Evolutionary conservation across 1,284 basidiomycete genomes (phyloP).

Genomic region (Boletus smithii): DNA sequence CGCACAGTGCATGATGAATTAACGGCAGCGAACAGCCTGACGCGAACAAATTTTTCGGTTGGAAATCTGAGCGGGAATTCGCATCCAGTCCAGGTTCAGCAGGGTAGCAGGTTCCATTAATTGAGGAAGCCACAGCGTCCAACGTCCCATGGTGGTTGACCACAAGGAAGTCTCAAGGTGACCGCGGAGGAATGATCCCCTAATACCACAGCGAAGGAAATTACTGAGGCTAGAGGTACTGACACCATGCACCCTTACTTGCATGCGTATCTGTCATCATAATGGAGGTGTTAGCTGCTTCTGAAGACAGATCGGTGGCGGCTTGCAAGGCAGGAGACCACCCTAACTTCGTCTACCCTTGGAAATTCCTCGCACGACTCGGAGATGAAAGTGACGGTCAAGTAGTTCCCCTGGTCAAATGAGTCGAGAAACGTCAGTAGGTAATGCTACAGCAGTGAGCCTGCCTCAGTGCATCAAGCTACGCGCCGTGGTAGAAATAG

Average conservation of each 20-base stretch:
- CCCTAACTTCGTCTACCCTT: conserved; percentile 16
- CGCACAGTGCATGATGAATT: conserved; percentile 18
- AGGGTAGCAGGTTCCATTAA: conserved; percentile 23
- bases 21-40: conserved; percentile 12
- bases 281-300: conserved; percentile 18
- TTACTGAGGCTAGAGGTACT: conserved; percentile 10
- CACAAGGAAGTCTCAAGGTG: conserved; percentile 29
- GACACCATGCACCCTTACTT: conserved; percentile 16
- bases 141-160: conserved; percentile 7
- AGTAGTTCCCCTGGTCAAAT: conserved; percentile 5
- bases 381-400: conserved; percentile 27
- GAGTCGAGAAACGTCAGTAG: conserved; percentile 3
- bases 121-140: conserved; percentile 9
- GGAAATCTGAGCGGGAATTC: conserved; percentile 18
- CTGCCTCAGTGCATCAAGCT: conserved; percentile 21
- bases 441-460: conserved; percentile 9
- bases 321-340: conserved; percentile 14
- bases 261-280: conserved; percentile 14
- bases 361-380: conserved; percentile 19
- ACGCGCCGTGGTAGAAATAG: conserved; percentile 22
- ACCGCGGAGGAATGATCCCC: conserved; percentile 19
- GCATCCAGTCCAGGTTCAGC: conserved; percentile 4
- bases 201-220: conserved; percentile 13
- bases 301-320: conserved; percentile 20
- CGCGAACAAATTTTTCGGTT: conserved; percentile 22